Evolutionary conservation across 768 basidiomycete genomes (phyloP).

Genomic region (Termitomyces sp.): DNA sequence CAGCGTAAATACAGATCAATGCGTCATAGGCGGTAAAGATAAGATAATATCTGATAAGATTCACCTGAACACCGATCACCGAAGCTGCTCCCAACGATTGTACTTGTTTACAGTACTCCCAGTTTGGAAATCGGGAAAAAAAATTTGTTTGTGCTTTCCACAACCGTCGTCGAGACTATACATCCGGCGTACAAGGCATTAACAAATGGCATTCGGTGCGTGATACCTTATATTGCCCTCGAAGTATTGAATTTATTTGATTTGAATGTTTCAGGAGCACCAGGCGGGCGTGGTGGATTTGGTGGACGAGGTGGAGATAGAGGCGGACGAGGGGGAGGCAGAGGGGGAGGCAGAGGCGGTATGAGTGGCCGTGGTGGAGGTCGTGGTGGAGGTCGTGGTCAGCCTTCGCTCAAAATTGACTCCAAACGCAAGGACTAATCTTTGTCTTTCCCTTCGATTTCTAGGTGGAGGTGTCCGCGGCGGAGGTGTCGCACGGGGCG

Average conservation of each 20-base stretch:
- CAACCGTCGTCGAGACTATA: slow-evolving; percentile 3
- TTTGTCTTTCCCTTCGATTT: not conserved
- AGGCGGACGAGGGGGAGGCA: slow-evolving; percentile 33
- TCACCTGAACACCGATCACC: not conserved
- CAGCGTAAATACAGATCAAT: too few relatives aligned
- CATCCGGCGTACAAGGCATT: slow-evolving; percentile 1
- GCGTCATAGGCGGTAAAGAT: too few relatives aligned
- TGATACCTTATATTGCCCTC: not conserved
- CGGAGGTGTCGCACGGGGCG: slow-evolving; percentile 22
- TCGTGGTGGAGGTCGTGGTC: slow-evolving; percentile 34
- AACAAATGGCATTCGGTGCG: slow-evolving; percentile 23
- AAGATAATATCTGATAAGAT: slow-evolving; percentile 11
- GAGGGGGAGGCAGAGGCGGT: slow-evolving; percentile 30
- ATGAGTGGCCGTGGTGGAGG: slow-evolving; percentile 35
- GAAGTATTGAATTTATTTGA: not conserved
- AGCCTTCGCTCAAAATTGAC: not conserved
- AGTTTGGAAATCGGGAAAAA: slow-evolving; percentile 18
- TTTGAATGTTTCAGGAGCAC: slow-evolving; percentile 30
- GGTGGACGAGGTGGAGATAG: slow-evolving; percentile 40
- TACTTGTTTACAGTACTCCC: slow-evolving; percentile 8
- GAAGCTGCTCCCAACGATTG: not conserved
- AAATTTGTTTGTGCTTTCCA: slow-evolving; percentile 10
- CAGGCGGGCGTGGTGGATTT: slow-evolving; percentile 77
- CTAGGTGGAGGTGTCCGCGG: slow-evolving; percentile 24
- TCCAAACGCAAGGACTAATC: not conserved